Evolutionary conservation across 345 rosid genomes (phyloP).

Genomic region (Erysimum cheiranthoides): DNA sequence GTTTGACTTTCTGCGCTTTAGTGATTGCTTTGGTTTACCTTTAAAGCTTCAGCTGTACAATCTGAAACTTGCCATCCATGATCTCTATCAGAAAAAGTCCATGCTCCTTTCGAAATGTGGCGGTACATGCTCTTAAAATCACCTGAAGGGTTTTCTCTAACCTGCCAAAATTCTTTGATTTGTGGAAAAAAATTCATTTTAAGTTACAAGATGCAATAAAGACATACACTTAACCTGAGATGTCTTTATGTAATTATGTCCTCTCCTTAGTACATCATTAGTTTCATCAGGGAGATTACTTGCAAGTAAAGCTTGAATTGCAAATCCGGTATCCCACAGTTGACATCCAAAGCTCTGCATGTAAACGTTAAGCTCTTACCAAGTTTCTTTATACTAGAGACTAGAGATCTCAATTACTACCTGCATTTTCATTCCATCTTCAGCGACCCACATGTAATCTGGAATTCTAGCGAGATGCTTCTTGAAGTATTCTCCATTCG

Average conservation of each 20-base stretch:
- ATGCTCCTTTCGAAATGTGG: conserved; percentile 68
- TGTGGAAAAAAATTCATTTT: neutral
- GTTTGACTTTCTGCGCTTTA: too few species aligned
- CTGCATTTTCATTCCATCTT: conserved; percentile 79
- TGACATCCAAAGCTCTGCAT: conserved; percentile 66
- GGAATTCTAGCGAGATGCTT: conserved; percentile 71
- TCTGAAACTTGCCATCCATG: conserved; percentile 83
- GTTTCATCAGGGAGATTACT: conserved; percentile 52
- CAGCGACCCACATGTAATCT: conserved; percentile 73
- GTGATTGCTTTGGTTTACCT: conserved; percentile 43
- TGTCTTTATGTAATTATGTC: conserved; percentile 61
- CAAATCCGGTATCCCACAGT: conserved; percentile 69
- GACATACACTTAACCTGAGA: conserved; percentile 57
- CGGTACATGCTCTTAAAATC: conserved; percentile 67
- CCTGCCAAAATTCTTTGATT: conserved; percentile 38
- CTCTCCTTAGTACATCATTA: conserved; percentile 56
- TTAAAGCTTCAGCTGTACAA: conserved; percentile 70
- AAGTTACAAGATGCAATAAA: too few species aligned
- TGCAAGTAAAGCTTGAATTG: conserved; percentile 65
- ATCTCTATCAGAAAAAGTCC: conserved; percentile 72
- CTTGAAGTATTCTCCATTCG: conserved; percentile 62
- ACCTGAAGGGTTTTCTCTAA: conserved; percentile 62
- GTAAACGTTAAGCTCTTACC: neutral
- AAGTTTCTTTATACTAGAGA: neutral
- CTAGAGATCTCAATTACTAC: neutral